A percentile compares a stretch with the other conserved stretches of the same genome.
Evolutionary conservation across 78 protist genomes (phyloP).

Genomic region (slime mould (Dictyostelium discoideum)): DNA sequence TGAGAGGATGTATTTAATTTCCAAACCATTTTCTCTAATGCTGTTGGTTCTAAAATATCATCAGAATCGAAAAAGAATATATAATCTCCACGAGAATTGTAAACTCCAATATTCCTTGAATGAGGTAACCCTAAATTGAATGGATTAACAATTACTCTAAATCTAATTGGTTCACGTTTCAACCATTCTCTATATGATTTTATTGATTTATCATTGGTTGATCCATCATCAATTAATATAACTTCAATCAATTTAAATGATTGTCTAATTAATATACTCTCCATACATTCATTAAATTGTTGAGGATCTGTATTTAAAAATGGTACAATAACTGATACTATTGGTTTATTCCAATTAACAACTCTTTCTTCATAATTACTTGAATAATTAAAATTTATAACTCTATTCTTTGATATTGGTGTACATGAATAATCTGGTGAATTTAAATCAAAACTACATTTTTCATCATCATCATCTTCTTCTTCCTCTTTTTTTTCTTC

Average conservation of each 20-base stretch:
- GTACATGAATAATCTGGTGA: conserved; percentile 44
- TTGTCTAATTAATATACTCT: not conserved
- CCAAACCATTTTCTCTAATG: conserved; percentile 61
- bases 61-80: conserved; percentile 52
- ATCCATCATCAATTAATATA: conserved; percentile 45
- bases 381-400: not conserved
- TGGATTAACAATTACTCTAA: not conserved
- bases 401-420: conserved; percentile 9
- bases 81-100: not conserved
- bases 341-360: not conserved
- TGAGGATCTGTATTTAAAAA: conserved; percentile 8
- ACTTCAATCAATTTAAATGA: conserved; percentile 43
- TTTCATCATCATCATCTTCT: not conserved
- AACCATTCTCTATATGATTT: not conserved
- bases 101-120: conserved; percentile 43
- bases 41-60: conserved; percentile 61
- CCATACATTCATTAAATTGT: conserved; percentile 29
- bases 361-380: not conserved
- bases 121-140: conserved; percentile 34
- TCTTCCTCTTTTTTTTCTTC: not conserved
- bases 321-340: conserved; percentile 37
- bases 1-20: conserved; percentile 28
- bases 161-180: not conserved
- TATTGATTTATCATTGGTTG: not conserved
- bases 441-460: not conserved